Base-by-base conservation (phyloP, 2,329 filamentous ascomycete genomes). In the Arthrinium phaeospermum region DNA sequence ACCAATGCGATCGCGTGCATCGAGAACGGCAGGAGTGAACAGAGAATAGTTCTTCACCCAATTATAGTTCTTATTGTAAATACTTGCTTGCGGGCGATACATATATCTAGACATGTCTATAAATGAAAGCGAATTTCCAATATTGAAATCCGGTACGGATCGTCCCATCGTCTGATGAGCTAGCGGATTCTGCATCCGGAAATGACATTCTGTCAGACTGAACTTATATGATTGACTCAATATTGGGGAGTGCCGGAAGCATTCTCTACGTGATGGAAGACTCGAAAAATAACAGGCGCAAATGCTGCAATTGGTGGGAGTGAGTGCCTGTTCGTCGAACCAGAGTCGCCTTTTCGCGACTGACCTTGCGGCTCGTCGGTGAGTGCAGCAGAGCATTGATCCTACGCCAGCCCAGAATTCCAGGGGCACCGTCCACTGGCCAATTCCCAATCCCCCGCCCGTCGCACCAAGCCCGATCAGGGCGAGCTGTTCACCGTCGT, bases 401-500 rank as follows among this genome's bases (percentile, higher is more conserved):
- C 30, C 30, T 19, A 37, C 53, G 16, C 22, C 16, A 61, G n/a
- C 37, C 53, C 16, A 37, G 27, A 37, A 57, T 57, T 57, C 51
- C 24, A n/a, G 27, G 51, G 51, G 49, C 49, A 53, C 49, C 49
- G 12, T 53, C 49, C n/a, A 27, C 49, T 22, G 13, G 51, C 27
- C 27, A 57, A 57, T 34, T 30, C 53, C 27, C 27, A 57, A 57
- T 34, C 53, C 53, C 30, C 53, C 30, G 10, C 53, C 53, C 13
- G 53, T 61, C 53, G 53, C 53, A 61, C 53, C 53, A 61, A 34
- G 51, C 27, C 53, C 53, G 37, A 61, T 37, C 53, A 22, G 27
- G 30, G 14, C 27, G 3, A 30, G 4, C 27, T 4, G 27, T 30
- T 4, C 27, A 22, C 14, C 51, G 34, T 61, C 16, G 53, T 37